Base-by-base conservation (phyloP, 768 basidiomycete genomes). In the Russula brevipes region DNA sequence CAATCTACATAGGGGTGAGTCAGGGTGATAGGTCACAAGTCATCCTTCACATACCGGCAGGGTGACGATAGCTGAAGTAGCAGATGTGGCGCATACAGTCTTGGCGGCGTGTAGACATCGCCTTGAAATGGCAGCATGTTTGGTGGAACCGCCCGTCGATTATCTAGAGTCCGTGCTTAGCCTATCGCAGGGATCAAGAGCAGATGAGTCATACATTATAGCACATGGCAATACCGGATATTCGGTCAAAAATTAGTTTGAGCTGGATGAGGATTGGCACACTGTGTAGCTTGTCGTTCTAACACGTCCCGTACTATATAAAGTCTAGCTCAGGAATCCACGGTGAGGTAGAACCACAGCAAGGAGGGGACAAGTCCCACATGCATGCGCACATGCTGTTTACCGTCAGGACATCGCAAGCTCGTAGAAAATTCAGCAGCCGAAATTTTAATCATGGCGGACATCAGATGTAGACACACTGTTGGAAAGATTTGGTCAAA, bases 111-210 rank as follows among this genome's bases (percentile, higher is more conserved):
- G 70, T 70, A n/a, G 70, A 67, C 61, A 71, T 68, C 4, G 70
- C 63, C 12, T 70, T 65, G 59, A 71, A 71, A 59, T 71, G 70
- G 12, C 62, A 55, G 50, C 70, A 71, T 11, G 54, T 42, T 9
- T 62, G 63, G 57, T 70, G 70, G 63, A 60, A 71, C 31, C 70
- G 68, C 35, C 70, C 70, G 42, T 70, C 68, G 63, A 70, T 61
- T 39, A 70, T 69, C 70, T 70, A 57, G 39, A 33, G 47, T 50
- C 57, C 30, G 31, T 30, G 54, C 56, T 52, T 35, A 55, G 49
- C 19, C 47, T 19, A 11, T 35, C 31, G 36, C 36, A 9, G n/a
- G 41, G n/a, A 42, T 42, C 9, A 45, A 56, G 52, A 39, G 11
- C 16, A 19, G 16, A 14, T 14, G 31, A 19, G 52, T 54, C 66